phyloP scores from a whole-genome alignment of 441 rosid genomes.

The Cnidoscolus chayamansa region DNA sequence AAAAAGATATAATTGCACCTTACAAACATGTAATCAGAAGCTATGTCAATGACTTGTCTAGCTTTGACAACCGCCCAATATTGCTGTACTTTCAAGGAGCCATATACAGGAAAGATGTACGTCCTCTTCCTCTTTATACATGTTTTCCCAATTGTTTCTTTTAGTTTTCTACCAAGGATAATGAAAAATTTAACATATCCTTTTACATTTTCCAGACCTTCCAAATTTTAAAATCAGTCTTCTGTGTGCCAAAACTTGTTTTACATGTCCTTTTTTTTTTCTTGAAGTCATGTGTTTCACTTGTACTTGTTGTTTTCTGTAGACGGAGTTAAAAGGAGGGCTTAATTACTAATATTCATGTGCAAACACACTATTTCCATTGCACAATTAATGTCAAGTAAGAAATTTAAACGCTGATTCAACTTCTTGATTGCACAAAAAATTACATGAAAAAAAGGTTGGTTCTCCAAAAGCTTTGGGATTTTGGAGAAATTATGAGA shows the following conservation, averaged over 20 bases:
- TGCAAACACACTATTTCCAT: not conserved
- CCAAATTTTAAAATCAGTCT: no score
- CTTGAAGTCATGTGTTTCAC: not conserved
- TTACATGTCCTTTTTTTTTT: not conserved
- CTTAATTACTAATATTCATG: not conserved
- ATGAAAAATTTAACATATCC: not conserved
- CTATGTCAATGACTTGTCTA: constrained; percentile 56
- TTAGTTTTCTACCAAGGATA: not conserved
- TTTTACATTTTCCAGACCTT: not conserved
- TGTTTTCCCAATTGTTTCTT: constrained; percentile 4
- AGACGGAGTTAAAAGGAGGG: not conserved
- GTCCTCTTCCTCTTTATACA: constrained; percentile 27
- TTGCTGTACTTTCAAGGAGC: constrained; percentile 93
- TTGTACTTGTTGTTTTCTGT: not conserved
- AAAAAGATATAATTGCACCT: constrained; percentile 87
- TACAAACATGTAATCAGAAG: constrained; percentile 71
- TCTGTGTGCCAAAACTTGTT: no score
- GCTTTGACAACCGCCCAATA: constrained; percentile 56
- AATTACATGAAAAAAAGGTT: not conserved
- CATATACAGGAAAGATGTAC: constrained; percentile 90
- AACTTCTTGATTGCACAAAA: no score
- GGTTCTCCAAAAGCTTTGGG: not conserved
- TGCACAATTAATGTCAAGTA: no score
- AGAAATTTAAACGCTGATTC: no score
- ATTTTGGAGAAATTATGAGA: not conserved